phyloP scores from a whole-genome alignment of 257 asterid genomes.

The Echites panduratus region DNA sequence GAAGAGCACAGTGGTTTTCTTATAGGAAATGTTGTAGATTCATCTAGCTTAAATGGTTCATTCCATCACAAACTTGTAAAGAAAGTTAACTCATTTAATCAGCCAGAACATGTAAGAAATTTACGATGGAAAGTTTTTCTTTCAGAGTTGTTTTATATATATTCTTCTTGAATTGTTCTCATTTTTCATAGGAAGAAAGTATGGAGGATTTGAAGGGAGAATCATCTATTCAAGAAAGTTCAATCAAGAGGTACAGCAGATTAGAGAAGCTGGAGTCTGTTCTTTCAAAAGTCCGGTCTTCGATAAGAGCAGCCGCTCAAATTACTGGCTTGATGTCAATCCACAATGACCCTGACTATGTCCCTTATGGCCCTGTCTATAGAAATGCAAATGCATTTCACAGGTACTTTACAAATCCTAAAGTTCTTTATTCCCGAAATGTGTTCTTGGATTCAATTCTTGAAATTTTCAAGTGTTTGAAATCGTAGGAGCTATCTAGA shows the following conservation, averaged over 20 bases:
- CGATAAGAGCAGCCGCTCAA: constrained; percentile 31
- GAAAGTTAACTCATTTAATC: constrained; percentile 8
- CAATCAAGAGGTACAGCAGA: constrained; percentile 11
- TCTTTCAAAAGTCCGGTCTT: constrained; percentile 28
- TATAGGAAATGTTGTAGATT: constrained; percentile 4
- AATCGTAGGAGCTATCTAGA: constrained; percentile 59
- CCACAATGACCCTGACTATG: constrained; percentile 31
- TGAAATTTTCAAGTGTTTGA: not conserved
- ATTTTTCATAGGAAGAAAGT: constrained; percentile 1
- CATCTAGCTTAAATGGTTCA: constrained; percentile 11
- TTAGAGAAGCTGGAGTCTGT: constrained; percentile 30
- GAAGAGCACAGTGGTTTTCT: constrained; percentile 12
- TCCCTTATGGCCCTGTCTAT: constrained; percentile 36
- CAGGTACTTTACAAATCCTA: constrained; percentile 17
- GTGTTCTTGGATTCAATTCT: not conserved
- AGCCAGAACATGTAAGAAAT: constrained; percentile 10
- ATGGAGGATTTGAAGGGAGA: not conserved
- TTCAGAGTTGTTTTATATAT: not conserved
- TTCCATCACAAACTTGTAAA: constrained; percentile 13
- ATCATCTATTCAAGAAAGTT: not conserved
- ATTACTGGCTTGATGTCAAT: constrained; percentile 28
- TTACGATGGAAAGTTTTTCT: not conserved
- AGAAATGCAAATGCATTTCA: constrained; percentile 39
- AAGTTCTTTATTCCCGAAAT: not conserved
- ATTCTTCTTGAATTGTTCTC: not conserved